A percentile compares a stretch with the other conserved stretches of the same genome.
These are phyloP conservation scores for Gilbertella persicaria DNA, from an alignment of 371 early-diverging fungal species.

Conservation along the genomic window DNA sequence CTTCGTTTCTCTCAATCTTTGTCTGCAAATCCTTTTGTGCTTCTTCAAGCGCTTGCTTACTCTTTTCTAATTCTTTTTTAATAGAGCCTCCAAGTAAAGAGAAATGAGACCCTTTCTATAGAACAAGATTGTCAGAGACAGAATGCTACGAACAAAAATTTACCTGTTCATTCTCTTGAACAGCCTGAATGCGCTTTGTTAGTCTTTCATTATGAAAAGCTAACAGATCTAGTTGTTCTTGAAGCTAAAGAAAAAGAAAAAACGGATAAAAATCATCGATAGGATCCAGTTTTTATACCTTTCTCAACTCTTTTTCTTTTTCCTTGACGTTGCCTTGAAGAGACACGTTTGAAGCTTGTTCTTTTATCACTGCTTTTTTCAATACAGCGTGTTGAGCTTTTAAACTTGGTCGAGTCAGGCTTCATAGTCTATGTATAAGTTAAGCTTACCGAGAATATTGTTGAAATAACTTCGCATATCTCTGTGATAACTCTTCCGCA, in stretches of 20 bases:
- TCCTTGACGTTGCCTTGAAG: slow-evolving; percentile 64
- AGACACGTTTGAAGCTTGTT: slow-evolving; percentile 57
- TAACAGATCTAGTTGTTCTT: slow-evolving; percentile 65
- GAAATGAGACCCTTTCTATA: slow-evolving; percentile 49
- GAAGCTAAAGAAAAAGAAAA: slow-evolving; percentile 26
- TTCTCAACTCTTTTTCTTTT: slow-evolving; percentile 68
- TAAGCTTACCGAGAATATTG: slow-evolving; percentile 64
- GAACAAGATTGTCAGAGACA: neutral
- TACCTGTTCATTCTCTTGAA: slow-evolving; percentile 56
- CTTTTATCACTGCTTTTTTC: slow-evolving; percentile 66
- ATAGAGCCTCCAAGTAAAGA: slow-evolving; percentile 58
- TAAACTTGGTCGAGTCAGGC: slow-evolving; percentile 33
- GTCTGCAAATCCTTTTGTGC: slow-evolving; percentile 52
- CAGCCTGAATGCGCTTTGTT: slow-evolving; percentile 64
- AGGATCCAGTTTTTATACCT: slow-evolving; percentile 36
- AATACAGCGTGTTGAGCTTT: slow-evolving; percentile 66
- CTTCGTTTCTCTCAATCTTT: slow-evolving; percentile 69
- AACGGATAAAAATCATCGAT: neutral
- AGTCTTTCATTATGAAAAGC: slow-evolving; percentile 68
- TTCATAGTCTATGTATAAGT: neutral
- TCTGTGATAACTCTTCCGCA: slow-evolving; percentile 63
- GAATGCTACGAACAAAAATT: neutral
- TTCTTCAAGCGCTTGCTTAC: slow-evolving; percentile 54
- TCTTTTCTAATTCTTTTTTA: slow-evolving; percentile 65
- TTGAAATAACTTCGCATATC: slow-evolving; percentile 60